Evolutionary conservation across 306 rosid species (phyloP), one percentile per base, ranked within the genome.

Genomic region (apple (Malus domestica)): DNA sequence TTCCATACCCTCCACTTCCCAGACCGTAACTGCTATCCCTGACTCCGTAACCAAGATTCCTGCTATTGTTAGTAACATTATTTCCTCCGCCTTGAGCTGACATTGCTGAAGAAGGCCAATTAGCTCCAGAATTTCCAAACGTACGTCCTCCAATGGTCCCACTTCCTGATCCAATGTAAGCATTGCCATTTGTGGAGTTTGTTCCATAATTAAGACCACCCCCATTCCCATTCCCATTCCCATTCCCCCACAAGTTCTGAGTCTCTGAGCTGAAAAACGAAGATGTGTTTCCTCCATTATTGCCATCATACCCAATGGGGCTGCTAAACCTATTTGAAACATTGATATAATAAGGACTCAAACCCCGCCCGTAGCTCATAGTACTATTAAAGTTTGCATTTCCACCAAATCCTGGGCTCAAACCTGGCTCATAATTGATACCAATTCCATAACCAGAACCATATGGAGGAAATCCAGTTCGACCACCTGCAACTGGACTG

Each of bases 181-280:
- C 87, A 81, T 62, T 92, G 72, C 93, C 84, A 58, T 77, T 88
- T 58, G 90, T 81, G 52, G 99, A 88, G 85, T 81, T 85, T 68
- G 93, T 71, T 58, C 91, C 91, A 75, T 91, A 87, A 81, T 76
- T 92, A 54, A 87, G 93, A 70, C 86, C 90, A 51, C 20, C 4
- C 54, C 55, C 55, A 49, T 5, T 49, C 29, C 97, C 96, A 83
- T 79, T 15, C 54, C 55, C 55, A 49, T 5, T 49, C 29, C 97
- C 96, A 83, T 79, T 87, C 14, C 91, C 99, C 99, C 99, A 96
- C 89, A 96, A 77, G 67, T 90, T 92, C 66, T 91, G 91, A 76
- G 91, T 84, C 35, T 75, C 87, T 3, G 96, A 82, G 83, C 93
- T 96, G 84, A 96, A 90, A 82, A 96, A 88, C 61, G 85, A 88